phyloP scores from a whole-genome alignment of 305 asterid genomes.

The Rubia peregrina region DNA sequence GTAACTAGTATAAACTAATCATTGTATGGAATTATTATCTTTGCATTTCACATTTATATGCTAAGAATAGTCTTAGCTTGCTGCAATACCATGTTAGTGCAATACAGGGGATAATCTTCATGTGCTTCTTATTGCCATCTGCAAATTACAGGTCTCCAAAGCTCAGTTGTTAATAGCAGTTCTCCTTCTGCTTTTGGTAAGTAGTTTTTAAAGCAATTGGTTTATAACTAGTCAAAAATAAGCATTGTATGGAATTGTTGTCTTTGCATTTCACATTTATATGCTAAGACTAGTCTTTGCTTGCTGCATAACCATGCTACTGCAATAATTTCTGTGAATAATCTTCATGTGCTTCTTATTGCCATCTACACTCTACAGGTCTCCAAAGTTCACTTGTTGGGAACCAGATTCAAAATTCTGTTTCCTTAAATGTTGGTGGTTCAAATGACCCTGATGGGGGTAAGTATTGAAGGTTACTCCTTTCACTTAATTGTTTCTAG shows the following conservation, averaged over 20 bases:
- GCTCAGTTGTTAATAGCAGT: slow-evolving; percentile 35
- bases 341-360: not conserved
- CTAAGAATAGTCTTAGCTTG: not conserved
- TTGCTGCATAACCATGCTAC: not conserved
- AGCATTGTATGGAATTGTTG: not conserved
- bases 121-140: slow-evolving; percentile 1
- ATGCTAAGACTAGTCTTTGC: not conserved
- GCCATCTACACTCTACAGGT: slow-evolving; percentile 36
- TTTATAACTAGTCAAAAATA: too few relatives aligned
- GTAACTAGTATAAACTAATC: not conserved
- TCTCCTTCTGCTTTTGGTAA: too few relatives aligned
- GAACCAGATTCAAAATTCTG: slow-evolving; percentile 39
- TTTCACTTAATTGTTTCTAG: not conserved
- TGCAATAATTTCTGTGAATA: not conserved
- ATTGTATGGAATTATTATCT: not conserved
- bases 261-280: not conserved
- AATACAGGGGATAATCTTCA: not conserved
- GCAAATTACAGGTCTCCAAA: slow-evolving; percentile 46
- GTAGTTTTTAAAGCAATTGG: too few relatives aligned
- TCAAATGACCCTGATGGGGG: slow-evolving; percentile 62
- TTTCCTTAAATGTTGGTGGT: slow-evolving; percentile 30
- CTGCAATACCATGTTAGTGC: not conserved
- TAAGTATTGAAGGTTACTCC: slow-evolving; percentile 29
- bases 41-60: not conserved
- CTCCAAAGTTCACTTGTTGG: slow-evolving; percentile 42